Conservation (phyloP, 768 basidiomycete species). For the Mycena floridula region DNA sequence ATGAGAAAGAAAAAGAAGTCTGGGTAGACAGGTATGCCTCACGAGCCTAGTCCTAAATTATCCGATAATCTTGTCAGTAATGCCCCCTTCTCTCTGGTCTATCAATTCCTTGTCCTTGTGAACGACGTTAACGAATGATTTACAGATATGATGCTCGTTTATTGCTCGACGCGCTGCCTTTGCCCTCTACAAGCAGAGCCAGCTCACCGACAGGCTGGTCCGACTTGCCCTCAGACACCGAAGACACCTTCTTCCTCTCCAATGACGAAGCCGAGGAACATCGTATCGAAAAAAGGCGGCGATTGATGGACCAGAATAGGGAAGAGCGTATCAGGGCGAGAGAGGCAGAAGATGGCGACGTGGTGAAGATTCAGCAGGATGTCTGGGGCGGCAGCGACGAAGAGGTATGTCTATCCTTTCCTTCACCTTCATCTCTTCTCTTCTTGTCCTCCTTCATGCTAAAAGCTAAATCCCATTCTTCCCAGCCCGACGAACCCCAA, state of each 20-base stretch:
- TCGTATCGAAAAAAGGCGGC: conserved; percentile 60
- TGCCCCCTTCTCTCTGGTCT: neutral
- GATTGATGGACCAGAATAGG: conserved; percentile 49
- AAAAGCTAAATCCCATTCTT: conserved; percentile 2
- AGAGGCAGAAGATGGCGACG: conserved; percentile 34
- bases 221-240: conserved; percentile 77
- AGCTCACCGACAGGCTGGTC: conserved; percentile 68
- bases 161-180: conserved; percentile 41
- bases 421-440: neutral
- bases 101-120: conserved; percentile 3
- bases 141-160: conserved; percentile 78
- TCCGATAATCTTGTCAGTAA: neutral
- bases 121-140: conserved; percentile 8
- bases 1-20: conserved; percentile 22
- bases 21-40: conserved; percentile 91
- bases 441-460: neutral
- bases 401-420: conserved; percentile 38
- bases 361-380: conserved; percentile 30
- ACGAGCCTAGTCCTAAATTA: no score
- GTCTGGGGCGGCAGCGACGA: conserved; percentile 67
- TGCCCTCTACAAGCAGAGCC: conserved; percentile 10
- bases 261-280: conserved; percentile 63
- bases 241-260: conserved; percentile 80
- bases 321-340: conserved; percentile 65
- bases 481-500: conserved; percentile 55